Base-by-base conservation (phyloP, 176 grass and related monocot genomes). In the Oryza longistaminata region DNA sequence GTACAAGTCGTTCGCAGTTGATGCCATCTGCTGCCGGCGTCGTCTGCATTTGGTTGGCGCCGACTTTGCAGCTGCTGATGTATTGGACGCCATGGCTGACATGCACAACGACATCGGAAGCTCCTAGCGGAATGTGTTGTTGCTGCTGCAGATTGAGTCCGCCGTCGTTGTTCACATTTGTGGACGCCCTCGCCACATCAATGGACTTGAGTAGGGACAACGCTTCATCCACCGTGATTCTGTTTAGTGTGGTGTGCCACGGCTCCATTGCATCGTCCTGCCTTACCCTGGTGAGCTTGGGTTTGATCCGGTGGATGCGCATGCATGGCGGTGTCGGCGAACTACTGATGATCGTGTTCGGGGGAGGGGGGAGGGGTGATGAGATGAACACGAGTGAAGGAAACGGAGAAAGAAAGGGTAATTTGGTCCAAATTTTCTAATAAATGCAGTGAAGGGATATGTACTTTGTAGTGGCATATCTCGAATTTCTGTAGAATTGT, bases 231-330 rank as follows among this genome's bases (percentile, higher is more conserved):
- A 2, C 12, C 19, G 73, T 48, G 12, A 78, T 33, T 42, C 5
- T 73, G 66, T 78, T 42, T 29, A 90, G 66, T 55, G 73, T 79
- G 17, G n/a, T 10, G 78, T 86, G 73, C 83, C 78, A 90, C 5
- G 26, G 25, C 0, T 34, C 6, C 43, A 90, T 66, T 17, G 53
- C 78, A 66, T 0, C 81, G 11, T 34, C 34, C 45, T 79, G 68
- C 16, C 24, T 22, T 43, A 24, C 64, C 16, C 73, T 42, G 25
- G 83, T 79, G 42, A 90, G 83, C 78, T 82, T 86, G 24, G 88
- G 37, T 39, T 39, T 5, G 37, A 39, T 39, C 37, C 37, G 37
- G 37, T 39, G 6, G 37, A 39, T 39, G 37, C 37, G 37, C 37
- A 39, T 6, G 37, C 37, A 39, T 5, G 37, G 37, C 37, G 37